Evolutionary conservation across 441 rosid species (phyloP), one percentile per base, ranked within the genome.

Genomic region (Pelargonium myrrhifolium): DNA sequence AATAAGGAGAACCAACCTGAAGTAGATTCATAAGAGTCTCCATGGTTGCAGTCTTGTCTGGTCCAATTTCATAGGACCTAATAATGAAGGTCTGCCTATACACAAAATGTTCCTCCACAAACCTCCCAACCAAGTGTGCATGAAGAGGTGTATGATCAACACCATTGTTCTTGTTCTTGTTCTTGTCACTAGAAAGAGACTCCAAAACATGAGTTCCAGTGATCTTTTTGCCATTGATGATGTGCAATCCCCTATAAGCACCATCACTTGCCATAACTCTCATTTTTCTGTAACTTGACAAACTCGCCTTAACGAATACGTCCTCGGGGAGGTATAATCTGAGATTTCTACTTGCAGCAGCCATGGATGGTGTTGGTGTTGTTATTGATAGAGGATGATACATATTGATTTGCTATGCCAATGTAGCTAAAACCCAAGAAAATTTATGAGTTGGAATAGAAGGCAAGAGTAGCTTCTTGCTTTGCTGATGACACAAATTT

Each of bases 31-130:
- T 77, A 8, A 81, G 68, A 7, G 86, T 85, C 68, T 85, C 89
- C 84, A 85, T 81, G 68, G 87, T 81, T 66, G 89, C 87, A 2
- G 84, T 85, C 73, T 79, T 79, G 72, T 85, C 85, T 0, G 85
- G 84, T 58, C 86, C 86, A 11, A 79, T 81, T 62, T 85, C 86
- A 55, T 85, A 85, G 20, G 85, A 81, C 72, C 89, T 68, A 65
- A 85, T 75, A 9, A 75, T 70, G 70, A 85, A 83, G 7, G 79
- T 75, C 74, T 85, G 87, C 21, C 83, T 74, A 12, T 79, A 83
- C 9, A 78, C 71, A 66, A 74, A 66, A 39, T 76, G 75, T 20
- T 75, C 83, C 21, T 83, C 79, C 64, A 82, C 75, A 63, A 84
- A 80, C 62, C 81, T 78, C 40, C 88, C 88, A 8, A 75, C 62